These are phyloP conservation scores for Saussurea involucrata DNA, from an alignment of 129 eudicot genomes.

Conservation along the genomic window DNA sequence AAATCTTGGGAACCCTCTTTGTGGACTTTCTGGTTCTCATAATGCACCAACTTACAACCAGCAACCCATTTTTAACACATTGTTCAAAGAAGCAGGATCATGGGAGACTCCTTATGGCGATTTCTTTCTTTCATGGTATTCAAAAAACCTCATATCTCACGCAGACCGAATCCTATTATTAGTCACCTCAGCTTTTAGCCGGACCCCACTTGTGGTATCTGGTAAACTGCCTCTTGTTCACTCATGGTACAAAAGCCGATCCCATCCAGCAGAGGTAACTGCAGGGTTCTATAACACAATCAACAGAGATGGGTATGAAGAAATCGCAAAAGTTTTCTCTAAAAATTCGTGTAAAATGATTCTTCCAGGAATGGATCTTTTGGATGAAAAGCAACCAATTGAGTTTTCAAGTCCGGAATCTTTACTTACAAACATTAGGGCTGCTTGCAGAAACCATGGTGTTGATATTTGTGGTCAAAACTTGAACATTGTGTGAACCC, in stretches of 20 bases:
- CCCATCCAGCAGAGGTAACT: conserved; percentile 79
- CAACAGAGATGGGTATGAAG: conserved; percentile 59
- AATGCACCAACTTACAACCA: conserved; percentile 65
- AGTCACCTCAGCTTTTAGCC: conserved; percentile 54
- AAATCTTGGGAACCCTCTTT: conserved; percentile 53
- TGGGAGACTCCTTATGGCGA: conserved; percentile 87
- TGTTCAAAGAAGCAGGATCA: conserved; percentile 68
- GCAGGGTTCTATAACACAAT: conserved; percentile 78
- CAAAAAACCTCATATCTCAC: conserved; percentile 51
- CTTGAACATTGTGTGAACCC: conserved; percentile 25
- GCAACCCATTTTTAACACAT: conserved; percentile 46
- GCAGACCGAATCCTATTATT: conserved; percentile 67
- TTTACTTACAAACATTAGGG: conserved; percentile 41
- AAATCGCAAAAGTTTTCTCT: conserved; percentile 42
- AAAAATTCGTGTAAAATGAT: conserved; percentile 53
- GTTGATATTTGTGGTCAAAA: conserved; percentile 63
- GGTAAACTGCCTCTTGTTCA: conserved; percentile 72
- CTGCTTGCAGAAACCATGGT: conserved; percentile 43
- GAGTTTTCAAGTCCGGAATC: conserved; percentile 59
- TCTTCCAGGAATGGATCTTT: conserved; percentile 73
- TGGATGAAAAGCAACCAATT: conserved; percentile 54
- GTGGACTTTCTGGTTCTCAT: conserved; percentile 93
- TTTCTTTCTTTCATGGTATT: conserved; percentile 93
- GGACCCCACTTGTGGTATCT: conserved; percentile 28
- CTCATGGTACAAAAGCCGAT: conserved; percentile 56